These are phyloP conservation scores for Colletotrichum neosansevieriae DNA, from an alignment of 2,329 filamentous ascomycete genomes.

Conservation along the genomic window DNA sequence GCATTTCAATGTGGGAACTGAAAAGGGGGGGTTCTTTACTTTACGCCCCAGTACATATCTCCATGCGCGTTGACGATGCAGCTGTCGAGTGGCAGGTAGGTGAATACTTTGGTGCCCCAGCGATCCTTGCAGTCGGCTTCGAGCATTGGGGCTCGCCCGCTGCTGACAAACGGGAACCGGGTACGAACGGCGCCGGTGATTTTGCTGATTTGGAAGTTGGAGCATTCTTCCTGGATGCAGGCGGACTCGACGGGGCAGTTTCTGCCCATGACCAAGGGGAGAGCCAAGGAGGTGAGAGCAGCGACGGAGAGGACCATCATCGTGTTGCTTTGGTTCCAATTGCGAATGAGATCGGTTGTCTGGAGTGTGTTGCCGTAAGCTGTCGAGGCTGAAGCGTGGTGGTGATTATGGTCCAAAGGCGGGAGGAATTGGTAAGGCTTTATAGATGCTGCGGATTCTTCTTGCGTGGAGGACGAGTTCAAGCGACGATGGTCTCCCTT, in stretches of 20 bases:
- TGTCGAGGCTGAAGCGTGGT: no score
- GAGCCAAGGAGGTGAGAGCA: neutral
- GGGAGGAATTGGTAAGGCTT: neutral
- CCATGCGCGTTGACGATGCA: slow-evolving; percentile 20
- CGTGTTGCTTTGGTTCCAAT: neutral
- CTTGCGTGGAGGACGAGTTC: no score
- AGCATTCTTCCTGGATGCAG: slow-evolving; percentile 17
- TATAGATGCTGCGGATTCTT: no score
- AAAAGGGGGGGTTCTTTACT: neutral
- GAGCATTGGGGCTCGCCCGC: neutral
- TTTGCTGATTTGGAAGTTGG: neutral
- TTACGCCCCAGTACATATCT: neutral
- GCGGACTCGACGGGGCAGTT: slow-evolving; percentile 15
- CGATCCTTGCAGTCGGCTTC: slow-evolving; percentile 14
- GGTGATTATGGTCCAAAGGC: neutral
- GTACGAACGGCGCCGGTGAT: no score
- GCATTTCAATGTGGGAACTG: no score
- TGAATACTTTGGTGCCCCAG: neutral
- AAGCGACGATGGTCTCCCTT: no score
- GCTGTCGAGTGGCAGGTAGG: neutral
- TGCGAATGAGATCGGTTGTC: no score
- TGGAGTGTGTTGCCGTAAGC: no score
- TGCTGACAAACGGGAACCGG: no score
- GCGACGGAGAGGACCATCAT: slow-evolving; percentile 1
- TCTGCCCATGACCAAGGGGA: neutral